Base-by-base conservation (phyloP, 805 yeast species). In the Pichia eremophila region DNA sequence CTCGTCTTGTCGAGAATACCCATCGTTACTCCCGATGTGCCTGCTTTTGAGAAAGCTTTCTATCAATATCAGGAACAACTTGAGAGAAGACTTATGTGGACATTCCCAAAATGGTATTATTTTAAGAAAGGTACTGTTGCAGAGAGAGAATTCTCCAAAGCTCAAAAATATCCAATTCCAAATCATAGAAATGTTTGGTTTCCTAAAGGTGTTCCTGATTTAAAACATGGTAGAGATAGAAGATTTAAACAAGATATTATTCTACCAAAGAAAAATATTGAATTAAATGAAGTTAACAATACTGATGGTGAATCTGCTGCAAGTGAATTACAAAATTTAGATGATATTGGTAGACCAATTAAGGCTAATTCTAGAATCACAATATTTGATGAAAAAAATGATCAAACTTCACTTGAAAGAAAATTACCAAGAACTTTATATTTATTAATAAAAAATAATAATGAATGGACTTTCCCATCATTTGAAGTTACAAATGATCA, bases 71-170 rank as follows among this genome's bases (percentile, higher is more conserved):
- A 90, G 65, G 77, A 79, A 45, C 95, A 86, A 63, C 73, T 93
- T 47, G 90, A 89, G 72, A 81, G 81, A 60, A 77, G 98, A 58
- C 73, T 93, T 55, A 89, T 90, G 95, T 89, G 96, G 96, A 89
- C 98, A 0, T 93, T 93, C 66, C 98, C 99, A 6, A 81, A 83
- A 57, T 88, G 88, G 77, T 90, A 80, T 62, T 93, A 90, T 69
- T 93, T 82, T 70, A 86, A 84, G 61, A 82, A 78, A 57, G 98
- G 98, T 52, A 83, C 97, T 1, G 71, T 93, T 52, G 79, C 95
- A 4, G 96, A 88, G 63, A 85, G 88, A 62, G 78, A 78, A 56
- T 91, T 79, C 66, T 68, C 81, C 46, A 78, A 79, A 56, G 81
- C 83, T 31, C 95, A 91, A 62, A 77, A 73, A 50, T 81, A 82